A percentile compares a stretch with the other conserved stretches of the same genome.
phyloP scores from a whole-genome alignment of 371 early-diverging fungal species.

The Smittium mucronatum region DNA sequence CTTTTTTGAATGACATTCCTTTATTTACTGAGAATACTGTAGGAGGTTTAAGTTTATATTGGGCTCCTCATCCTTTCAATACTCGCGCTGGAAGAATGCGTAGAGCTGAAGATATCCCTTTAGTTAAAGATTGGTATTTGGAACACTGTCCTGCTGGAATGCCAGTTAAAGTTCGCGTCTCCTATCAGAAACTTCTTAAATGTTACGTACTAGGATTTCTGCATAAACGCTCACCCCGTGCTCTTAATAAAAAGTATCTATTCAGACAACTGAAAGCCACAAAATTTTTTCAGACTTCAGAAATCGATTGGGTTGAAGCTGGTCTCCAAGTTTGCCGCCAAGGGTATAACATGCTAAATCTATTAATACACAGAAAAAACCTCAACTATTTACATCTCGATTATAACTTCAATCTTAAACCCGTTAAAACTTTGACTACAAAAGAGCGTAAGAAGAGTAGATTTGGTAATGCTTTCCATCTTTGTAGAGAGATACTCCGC shows the following conservation, averaged over 20 bases:
- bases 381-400: constrained; percentile 94
- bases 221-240: constrained; percentile 72
- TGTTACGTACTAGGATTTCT: constrained; percentile 79
- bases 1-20: constrained; percentile 67
- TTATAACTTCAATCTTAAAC: constrained; percentile 97
- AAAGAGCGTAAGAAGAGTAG: constrained; percentile 99
- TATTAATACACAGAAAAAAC: constrained; percentile 94
- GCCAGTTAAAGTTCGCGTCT: constrained; percentile 95
- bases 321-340: constrained; percentile 96
- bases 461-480: constrained; percentile 92
- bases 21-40: constrained; percentile 86
- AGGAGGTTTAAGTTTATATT: constrained; percentile 82
- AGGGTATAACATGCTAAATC: constrained; percentile 97
- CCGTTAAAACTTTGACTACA: constrained; percentile 95
- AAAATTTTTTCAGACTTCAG: constrained; percentile 96
- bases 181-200: constrained; percentile 90
- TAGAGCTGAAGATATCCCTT: constrained; percentile 87
- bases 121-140: constrained; percentile 94
- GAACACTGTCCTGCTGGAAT: constrained; percentile 87
- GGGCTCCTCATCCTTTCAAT: constrained; percentile 96
- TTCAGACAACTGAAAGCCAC: constrained; percentile 90
- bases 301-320: constrained; percentile 98
- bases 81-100: constrained; percentile 84
- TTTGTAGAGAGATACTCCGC: constrained; percentile 88
- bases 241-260: constrained; percentile 81